Percentiles rank a stretch among this genome's conserved stretches.
Evolutionary conservation across 108 stramenopile genomes (phyloP).

Genomic region (Stephanodiscus minutulus): DNA sequence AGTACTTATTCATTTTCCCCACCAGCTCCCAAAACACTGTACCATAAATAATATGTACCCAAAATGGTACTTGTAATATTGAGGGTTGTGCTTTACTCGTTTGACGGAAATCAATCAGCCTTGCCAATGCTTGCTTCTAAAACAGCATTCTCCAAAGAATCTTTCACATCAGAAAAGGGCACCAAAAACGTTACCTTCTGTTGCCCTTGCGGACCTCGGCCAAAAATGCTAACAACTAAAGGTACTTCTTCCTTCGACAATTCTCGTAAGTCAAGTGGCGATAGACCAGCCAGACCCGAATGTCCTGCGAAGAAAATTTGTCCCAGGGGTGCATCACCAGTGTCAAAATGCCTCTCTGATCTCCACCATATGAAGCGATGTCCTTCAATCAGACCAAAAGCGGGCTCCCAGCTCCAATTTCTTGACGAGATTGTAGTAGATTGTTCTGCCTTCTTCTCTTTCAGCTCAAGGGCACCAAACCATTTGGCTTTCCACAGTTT

Average conservation of each 20-base stretch:
- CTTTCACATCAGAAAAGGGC: constrained; percentile 33
- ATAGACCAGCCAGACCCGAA: constrained; percentile 72
- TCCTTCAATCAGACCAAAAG: constrained; percentile 80
- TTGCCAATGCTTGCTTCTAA: constrained; percentile 45
- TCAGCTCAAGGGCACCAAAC: constrained; percentile 50
- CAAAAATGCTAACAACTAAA: constrained; percentile 62
- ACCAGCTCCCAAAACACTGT: too few relatives aligned
- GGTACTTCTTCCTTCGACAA: constrained; percentile 37
- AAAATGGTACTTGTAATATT: too few relatives aligned
- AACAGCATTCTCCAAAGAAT: constrained; percentile 59
- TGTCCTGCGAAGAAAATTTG: constrained; percentile 79
- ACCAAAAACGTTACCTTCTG: constrained; percentile 61
- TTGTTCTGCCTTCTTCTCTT: constrained; percentile 43
- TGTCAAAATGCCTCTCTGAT: constrained; percentile 73
- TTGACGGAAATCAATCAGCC: constrained; percentile 30
- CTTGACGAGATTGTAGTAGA: constrained; percentile 17
- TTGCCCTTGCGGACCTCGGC: constrained; percentile 60
- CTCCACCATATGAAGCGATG: constrained; percentile 87
- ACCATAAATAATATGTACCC: too few relatives aligned
- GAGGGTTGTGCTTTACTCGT: neutral
- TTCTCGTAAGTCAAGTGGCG: constrained; percentile 66
- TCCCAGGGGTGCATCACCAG: constrained; percentile 70
- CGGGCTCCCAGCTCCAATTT: constrained; percentile 56
- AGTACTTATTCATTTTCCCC: too few relatives aligned
- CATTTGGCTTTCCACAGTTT: constrained; percentile 80